Evolutionary conservation across 2,329 filamentous ascomycete genomes (phyloP).

Genomic region (Trichoderma endophyticum): DNA sequence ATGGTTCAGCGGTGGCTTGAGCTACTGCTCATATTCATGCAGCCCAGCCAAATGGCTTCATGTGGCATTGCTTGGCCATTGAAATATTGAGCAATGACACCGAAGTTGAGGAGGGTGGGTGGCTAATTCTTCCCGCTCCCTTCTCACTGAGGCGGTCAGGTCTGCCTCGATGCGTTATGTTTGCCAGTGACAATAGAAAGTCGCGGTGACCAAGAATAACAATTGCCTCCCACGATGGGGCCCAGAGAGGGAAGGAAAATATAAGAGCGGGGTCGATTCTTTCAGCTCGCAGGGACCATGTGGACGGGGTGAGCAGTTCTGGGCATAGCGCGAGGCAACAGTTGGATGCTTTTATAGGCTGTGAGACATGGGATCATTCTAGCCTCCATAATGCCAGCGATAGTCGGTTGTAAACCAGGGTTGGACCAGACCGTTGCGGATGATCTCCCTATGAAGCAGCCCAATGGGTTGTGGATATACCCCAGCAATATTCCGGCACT

Average conservation of each 20-base stretch:
- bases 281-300: conserved; percentile 10
- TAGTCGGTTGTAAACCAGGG: not conserved
- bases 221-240: not conserved
- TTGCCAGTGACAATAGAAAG: not conserved
- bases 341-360: not conserved
- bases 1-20: not conserved
- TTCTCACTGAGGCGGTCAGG: not conserved
- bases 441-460: not conserved
- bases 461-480: not conserved
- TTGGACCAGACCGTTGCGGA: conserved; percentile 1
- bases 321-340: conserved; percentile 7
- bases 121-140: not conserved
- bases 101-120: not conserved
- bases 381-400: not conserved
- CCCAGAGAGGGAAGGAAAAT: not conserved
- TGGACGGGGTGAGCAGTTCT: not conserved
- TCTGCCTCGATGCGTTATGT: not conserved
- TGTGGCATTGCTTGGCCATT: not conserved
- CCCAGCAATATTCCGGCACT: not conserved
- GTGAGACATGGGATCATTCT: not conserved
- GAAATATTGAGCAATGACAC: not conserved
- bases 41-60: not conserved
- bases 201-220: not conserved
- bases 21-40: not conserved
- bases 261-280: not conserved